Base-by-base conservation (phyloP, 2,329 filamentous ascomycete genomes). In the Akanthomyces muscarius region DNA sequence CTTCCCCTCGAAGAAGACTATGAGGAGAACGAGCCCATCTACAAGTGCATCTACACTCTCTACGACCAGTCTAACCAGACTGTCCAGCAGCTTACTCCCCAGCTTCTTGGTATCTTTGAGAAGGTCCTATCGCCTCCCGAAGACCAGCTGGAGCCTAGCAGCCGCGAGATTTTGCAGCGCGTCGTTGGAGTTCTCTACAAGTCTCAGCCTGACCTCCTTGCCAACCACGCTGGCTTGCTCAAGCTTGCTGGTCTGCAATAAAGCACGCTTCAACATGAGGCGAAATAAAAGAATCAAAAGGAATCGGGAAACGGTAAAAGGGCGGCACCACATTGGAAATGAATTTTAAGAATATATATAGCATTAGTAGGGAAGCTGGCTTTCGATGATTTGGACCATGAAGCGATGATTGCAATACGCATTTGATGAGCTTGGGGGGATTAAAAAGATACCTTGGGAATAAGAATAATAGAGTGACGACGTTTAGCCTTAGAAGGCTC, bases 21-120 rank as follows among this genome's bases (percentile, higher is more conserved):
- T 70, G 92, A 97, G 77, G 95, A 98, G 85, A 98, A 99, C 78
- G 91, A 91, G 71, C 92, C 95, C 10, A 88, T 98, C 65, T 99
- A 89, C 79, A 85, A 89, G 75, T 96, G 93, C 86, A 89, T 99
- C 71, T 89, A 91, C 76, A 88, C 90, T 76, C 84, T 98, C 67
- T 97, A 92, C 75, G 84, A 89, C 69, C 80, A 83, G 66, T 83
- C 86, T 67, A 89, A 94, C 76, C 78, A 83, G 14, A 89, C 86
- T 2, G 83, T 93, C 53, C 85, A 88, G 75, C 81, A 85, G 69
- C 81, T 92, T 53, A 92, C 90, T 5, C 83, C 86, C 44, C 82
- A 86, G 72, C 81, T 95, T 63, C 78, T 92, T 67, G 83, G 85
- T 14, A 77, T 93, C 64, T 90, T 95, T 68, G 85, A 90, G 72